A percentile compares a stretch with the other conserved stretches of the same genome.
Conservation (phyloP, 2,329 filamentous ascomycete genomes). For the Verticillium albo-atrum region DNA sequence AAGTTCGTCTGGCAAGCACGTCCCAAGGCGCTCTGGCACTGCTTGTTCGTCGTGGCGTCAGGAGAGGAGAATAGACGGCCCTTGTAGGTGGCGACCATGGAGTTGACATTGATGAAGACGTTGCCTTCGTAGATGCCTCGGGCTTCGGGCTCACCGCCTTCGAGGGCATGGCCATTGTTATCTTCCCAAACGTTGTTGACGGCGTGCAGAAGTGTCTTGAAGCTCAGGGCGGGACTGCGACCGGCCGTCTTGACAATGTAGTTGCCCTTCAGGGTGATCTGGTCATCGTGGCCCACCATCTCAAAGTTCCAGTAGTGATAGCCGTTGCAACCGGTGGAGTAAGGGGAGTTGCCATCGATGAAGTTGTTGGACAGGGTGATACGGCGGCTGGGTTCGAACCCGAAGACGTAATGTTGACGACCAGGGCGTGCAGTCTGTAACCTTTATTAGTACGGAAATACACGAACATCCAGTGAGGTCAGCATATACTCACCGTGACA, state of each 20-base stretch:
- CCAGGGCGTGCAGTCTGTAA: constrained; percentile 31
- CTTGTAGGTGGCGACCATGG: constrained; percentile 27
- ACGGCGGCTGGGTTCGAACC: constrained; percentile 47
- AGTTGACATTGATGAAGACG: constrained; percentile 49
- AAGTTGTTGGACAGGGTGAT: constrained; percentile 58
- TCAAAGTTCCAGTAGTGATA: constrained; percentile 59
- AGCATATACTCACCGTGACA: constrained; percentile 34
- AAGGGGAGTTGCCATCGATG: constrained; percentile 50
- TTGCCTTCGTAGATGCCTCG: constrained; percentile 50
- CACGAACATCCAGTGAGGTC: no score
- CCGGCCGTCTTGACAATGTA: constrained; percentile 56
- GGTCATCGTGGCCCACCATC: constrained; percentile 50
- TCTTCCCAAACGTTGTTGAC: constrained; percentile 60
- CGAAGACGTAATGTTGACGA: constrained; percentile 58
- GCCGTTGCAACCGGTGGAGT: constrained; percentile 50
- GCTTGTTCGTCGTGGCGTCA: constrained; percentile 26
- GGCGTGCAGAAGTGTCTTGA: constrained; percentile 52
- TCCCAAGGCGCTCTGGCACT: constrained; percentile 40
- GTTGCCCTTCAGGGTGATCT: constrained; percentile 56
- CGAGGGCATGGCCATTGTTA: constrained; percentile 52
- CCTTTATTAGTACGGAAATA: no score
- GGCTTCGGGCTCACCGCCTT: constrained; percentile 33
- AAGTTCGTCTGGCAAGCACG: constrained; percentile 46
- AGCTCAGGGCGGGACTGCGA: constrained; percentile 51
- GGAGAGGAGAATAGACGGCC: constrained; percentile 28